Conservation (phyloP, 805 yeast genomes). For the Zygoascus ofunaensis region DNA sequence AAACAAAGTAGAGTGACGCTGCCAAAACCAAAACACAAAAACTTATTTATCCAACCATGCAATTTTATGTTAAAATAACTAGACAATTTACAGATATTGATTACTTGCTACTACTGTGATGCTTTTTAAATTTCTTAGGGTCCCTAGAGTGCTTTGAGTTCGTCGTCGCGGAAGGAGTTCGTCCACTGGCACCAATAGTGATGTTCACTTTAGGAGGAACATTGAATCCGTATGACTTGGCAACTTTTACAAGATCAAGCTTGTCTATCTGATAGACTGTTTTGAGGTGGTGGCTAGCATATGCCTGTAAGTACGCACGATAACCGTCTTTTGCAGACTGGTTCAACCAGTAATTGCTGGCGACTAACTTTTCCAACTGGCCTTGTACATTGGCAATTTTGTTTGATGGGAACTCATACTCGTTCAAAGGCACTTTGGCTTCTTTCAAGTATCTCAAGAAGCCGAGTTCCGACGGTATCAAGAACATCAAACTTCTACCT, state of each 20-base stretch:
- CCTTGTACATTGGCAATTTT: conserved; percentile 95
- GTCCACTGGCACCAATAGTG: conserved; percentile 88
- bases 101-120: neutral
- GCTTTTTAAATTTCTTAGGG: neutral
- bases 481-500: conserved; percentile 91
- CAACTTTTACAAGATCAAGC: conserved; percentile 88
- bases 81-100: too few species aligned
- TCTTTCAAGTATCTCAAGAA: conserved; percentile 90
- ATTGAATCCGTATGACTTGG: conserved; percentile 82
- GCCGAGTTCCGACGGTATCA: conserved; percentile 89
- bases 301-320: conserved; percentile 92
- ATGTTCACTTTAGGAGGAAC: conserved; percentile 96
- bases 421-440: conserved; percentile 95
- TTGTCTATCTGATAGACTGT: conserved; percentile 95
- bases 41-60: neutral
- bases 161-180: conserved; percentile 37
- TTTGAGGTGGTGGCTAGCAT: conserved; percentile 91
- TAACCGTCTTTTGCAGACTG: conserved; percentile 96
- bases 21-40: neutral
- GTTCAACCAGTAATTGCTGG: conserved; percentile 87
- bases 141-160: neutral
- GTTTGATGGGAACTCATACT: conserved; percentile 88
- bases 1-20: too few species aligned
- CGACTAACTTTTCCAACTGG: conserved; percentile 82
- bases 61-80: too few species aligned